Percentiles rank a stretch among this genome's conserved stretches.
Evolutionary conservation across 768 basidiomycete genomes (phyloP).

Genomic region (Calocera viscosa): DNA sequence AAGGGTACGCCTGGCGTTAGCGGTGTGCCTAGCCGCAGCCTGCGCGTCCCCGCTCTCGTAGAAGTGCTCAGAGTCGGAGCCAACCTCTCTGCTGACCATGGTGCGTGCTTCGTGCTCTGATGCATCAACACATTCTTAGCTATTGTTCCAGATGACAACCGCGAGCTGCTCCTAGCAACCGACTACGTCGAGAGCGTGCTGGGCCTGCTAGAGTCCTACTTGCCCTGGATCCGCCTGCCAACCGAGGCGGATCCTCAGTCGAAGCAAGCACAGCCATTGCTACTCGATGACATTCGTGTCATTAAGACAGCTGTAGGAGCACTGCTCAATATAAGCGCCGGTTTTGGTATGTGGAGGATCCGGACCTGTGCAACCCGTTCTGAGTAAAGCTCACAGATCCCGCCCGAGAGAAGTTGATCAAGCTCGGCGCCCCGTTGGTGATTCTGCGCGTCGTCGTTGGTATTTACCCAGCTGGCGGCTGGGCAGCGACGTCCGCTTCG

Average conservation of each 20-base stretch:
- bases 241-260: constrained; percentile 18
- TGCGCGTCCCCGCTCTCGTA: constrained; percentile 31
- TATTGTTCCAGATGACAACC: constrained; percentile 52
- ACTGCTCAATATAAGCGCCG: constrained; percentile 63
- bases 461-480: constrained; percentile 62
- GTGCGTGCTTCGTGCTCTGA: constrained; percentile 29
- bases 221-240: constrained; percentile 49
- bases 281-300: constrained; percentile 53
- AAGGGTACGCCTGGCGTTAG: not conserved
- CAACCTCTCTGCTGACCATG: constrained; percentile 76
- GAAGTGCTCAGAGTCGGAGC: constrained; percentile 69
- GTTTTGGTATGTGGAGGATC: constrained; percentile 44
- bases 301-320: constrained; percentile 68
- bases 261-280: constrained; percentile 25
- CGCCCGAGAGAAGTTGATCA: constrained; percentile 53
- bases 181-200: constrained; percentile 56
- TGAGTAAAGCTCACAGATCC: constrained; percentile 38
- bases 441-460: constrained; percentile 54
- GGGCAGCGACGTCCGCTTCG: constrained; percentile 31
- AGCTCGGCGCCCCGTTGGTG: constrained; percentile 53
- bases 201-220: constrained; percentile 34
- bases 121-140: not conserved
- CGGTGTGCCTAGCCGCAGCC: constrained; percentile 28
- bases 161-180: constrained; percentile 55
- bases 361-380: not conserved